phyloP scores from a whole-genome alignment of 2,329 filamentous ascomycete genomes.

The Sarocladium oryzae region DNA sequence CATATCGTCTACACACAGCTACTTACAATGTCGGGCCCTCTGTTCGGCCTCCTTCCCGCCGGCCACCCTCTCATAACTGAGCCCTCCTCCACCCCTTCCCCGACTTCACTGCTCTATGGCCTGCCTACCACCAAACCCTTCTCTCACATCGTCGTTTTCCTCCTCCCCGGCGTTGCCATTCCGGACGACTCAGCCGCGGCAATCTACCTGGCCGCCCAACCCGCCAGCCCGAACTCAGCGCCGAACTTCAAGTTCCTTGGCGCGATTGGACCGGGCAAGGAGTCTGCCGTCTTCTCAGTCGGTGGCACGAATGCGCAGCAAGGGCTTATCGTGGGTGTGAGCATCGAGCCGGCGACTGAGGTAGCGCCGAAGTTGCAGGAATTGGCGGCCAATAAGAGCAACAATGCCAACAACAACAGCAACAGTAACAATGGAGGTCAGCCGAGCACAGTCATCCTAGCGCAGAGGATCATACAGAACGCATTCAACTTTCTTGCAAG shows the following conservation, averaged over 20 bases:
- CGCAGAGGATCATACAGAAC: slow-evolving; percentile 91
- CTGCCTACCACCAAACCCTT: slow-evolving; percentile 48
- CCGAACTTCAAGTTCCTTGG: slow-evolving; percentile 78
- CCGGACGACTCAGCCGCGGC: slow-evolving; percentile 75
- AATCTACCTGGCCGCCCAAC: slow-evolving; percentile 69
- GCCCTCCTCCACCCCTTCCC: slow-evolving; percentile 46
- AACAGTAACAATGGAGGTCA: slow-evolving; percentile 19
- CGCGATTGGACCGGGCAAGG: slow-evolving; percentile 82
- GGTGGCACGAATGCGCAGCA: slow-evolving; percentile 25
- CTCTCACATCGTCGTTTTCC: slow-evolving; percentile 81
- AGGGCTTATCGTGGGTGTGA: slow-evolving; percentile 69
- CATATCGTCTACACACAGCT: neutral
- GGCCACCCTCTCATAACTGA: slow-evolving; percentile 50
- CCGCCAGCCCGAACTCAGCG: slow-evolving; percentile 31
- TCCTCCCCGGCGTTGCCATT: slow-evolving; percentile 70
- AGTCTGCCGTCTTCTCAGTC: slow-evolving; percentile 85
- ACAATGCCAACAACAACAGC: slow-evolving; percentile 8
- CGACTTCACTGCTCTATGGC: slow-evolving; percentile 50
- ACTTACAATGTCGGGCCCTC: slow-evolving; percentile 34
- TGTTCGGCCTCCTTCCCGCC: slow-evolving; percentile 56
- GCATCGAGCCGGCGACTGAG: slow-evolving; percentile 67
- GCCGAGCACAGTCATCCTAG: slow-evolving; percentile 68
- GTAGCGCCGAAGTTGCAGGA: slow-evolving; percentile 64
- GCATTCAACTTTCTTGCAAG: slow-evolving; percentile 94
- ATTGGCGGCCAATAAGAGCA: slow-evolving; percentile 33